Conservation (phyloP, 148 eudicot genomes). For the Chenopodium quinoa region DNA sequence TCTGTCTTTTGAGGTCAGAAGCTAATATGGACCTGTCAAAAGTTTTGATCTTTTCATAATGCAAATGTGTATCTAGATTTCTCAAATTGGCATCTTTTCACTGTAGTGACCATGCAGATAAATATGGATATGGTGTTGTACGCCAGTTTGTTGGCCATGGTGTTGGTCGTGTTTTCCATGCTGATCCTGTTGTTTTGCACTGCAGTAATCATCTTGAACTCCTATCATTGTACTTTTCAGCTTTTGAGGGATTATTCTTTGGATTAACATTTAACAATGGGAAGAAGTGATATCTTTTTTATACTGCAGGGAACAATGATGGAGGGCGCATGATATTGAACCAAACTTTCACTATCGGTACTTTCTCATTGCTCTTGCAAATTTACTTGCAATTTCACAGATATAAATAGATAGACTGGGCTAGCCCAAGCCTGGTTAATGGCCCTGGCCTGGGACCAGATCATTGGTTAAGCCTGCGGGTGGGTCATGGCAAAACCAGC, state of each 20-base stretch:
- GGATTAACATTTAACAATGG: too few species aligned
- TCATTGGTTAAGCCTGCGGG: background rate
- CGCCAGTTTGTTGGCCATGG: slow-evolving; percentile 95
- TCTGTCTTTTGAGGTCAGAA: background rate
- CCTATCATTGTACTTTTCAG: slow-evolving; percentile 1
- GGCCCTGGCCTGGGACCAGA: background rate
- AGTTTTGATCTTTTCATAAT: background rate
- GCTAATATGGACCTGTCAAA: background rate
- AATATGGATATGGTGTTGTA: slow-evolving; percentile 80
- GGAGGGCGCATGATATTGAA: slow-evolving; percentile 81
- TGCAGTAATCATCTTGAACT: slow-evolving; percentile 53
- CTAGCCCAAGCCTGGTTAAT: background rate
- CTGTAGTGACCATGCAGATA: slow-evolving; percentile 84
- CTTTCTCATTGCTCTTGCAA: slow-evolving; percentile 9
- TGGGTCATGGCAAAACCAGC: background rate
- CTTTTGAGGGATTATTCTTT: background rate
- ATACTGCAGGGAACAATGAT: slow-evolving; percentile 64
- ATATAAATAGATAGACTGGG: background rate
- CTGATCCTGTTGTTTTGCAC: slow-evolving; percentile 83
- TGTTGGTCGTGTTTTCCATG: slow-evolving; percentile 88
- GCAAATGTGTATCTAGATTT: background rate
- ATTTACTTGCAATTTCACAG: background rate
- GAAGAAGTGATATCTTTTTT: background rate
- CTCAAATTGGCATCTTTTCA: slow-evolving; percentile 2
- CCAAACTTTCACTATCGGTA: slow-evolving; percentile 97